Conservation (phyloP, 345 rosid genomes). For the Arabidopsis thaliana region DNA sequence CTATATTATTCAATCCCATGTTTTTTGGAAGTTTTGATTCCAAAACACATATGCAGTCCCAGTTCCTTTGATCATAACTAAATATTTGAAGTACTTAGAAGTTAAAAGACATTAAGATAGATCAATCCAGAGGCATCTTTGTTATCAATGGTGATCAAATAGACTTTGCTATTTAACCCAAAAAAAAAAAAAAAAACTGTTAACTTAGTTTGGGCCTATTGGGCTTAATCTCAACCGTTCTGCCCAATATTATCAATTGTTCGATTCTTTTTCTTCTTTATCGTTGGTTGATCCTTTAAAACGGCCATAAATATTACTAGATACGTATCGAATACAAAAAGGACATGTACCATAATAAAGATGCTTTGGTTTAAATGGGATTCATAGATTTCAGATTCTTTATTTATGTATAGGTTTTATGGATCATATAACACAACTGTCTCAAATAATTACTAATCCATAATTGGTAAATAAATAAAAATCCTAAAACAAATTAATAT, state of each 20-base stretch:
- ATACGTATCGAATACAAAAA: constrained; percentile 24
- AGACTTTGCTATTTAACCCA: neutral
- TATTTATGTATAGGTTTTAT: neutral
- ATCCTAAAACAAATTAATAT: neutral
- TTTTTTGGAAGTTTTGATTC: neutral
- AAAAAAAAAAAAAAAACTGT: neutral
- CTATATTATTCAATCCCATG: neutral
- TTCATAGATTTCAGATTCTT: constrained; percentile 1
- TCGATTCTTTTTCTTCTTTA: neutral
- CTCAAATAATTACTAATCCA: constrained; percentile 10
- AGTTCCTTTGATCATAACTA: neutral
- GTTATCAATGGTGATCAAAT: constrained; percentile 1
- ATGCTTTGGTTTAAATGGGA: neutral
- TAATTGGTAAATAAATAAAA: constrained; percentile 27
- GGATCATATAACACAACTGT: constrained; percentile 13
- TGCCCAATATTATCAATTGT: neutral
- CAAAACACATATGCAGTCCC: neutral
- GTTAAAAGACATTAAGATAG: no score
- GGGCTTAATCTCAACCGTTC: constrained; percentile 20
- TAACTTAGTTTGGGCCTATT: constrained; percentile 32
- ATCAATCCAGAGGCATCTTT: constrained; percentile 9
- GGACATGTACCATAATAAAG: constrained; percentile 22
- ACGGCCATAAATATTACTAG: constrained; percentile 9
- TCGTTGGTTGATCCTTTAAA: neutral
- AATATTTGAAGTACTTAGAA: no score